phyloP scores from a whole-genome alignment of 306 rosid species.

The Mimosa bimucronata region DNA sequence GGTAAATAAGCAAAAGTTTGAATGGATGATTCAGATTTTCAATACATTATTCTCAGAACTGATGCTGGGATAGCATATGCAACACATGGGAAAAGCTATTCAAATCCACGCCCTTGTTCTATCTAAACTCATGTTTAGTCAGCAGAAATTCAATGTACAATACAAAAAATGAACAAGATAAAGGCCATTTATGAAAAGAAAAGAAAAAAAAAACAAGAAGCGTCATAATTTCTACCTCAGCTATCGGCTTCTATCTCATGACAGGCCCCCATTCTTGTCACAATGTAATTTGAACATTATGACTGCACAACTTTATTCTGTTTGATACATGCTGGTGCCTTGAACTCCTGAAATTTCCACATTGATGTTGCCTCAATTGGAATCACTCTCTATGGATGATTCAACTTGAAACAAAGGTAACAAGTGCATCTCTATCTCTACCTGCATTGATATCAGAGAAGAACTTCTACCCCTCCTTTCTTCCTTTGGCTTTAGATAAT shows the following conservation, averaged over 20 bases:
- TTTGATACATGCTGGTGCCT: slow-evolving; percentile 73
- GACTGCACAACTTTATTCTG: slow-evolving; percentile 79
- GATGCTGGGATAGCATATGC: slow-evolving; percentile 33
- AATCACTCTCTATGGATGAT: slow-evolving; percentile 57
- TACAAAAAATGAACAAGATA: slow-evolving; percentile 50
- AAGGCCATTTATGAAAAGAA: slow-evolving; percentile 36
- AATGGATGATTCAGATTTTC: neutral
- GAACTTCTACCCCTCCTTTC: slow-evolving; percentile 54
- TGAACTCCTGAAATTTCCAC: slow-evolving; percentile 88
- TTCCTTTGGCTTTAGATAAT: slow-evolving; percentile 64
- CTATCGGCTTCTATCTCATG: slow-evolving; percentile 58
- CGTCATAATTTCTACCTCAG: slow-evolving; percentile 72
- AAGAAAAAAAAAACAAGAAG: slow-evolving; percentile 7
- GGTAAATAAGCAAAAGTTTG: slow-evolving; percentile 26
- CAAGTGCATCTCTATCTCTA: slow-evolving; percentile 46
- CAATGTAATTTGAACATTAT: slow-evolving; percentile 47
- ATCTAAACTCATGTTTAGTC: slow-evolving; percentile 53
- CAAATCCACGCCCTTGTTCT: slow-evolving; percentile 55
- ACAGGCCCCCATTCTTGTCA: slow-evolving; percentile 45
- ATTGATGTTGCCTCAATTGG: slow-evolving; percentile 65
- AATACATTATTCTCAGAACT: slow-evolving; percentile 37
- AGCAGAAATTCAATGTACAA: slow-evolving; percentile 67
- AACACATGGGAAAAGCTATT: slow-evolving; percentile 38
- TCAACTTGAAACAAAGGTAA: slow-evolving; percentile 63
- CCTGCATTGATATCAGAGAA: slow-evolving; percentile 53